Evolutionary conservation across 352 stramenopile species (phyloP).

Genomic region (Peronospora farinosa): DNA sequence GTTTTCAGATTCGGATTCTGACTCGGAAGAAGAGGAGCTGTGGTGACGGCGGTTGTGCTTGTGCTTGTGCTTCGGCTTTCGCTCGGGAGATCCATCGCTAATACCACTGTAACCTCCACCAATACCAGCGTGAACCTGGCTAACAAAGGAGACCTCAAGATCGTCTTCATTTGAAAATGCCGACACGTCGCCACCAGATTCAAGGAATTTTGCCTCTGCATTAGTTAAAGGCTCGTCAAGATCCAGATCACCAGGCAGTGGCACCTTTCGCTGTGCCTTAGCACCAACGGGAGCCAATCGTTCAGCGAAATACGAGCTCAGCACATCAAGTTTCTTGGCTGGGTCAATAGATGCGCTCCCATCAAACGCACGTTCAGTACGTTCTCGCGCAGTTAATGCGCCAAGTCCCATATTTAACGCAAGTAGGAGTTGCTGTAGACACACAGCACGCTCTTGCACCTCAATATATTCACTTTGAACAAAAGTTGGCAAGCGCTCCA

Average conservation of each 20-base stretch:
- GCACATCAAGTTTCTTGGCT: constrained; percentile 41
- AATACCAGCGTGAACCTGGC: constrained; percentile 33
- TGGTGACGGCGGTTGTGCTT: constrained; percentile 16
- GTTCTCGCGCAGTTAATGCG: constrained; percentile 52
- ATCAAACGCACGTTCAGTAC: constrained; percentile 63
- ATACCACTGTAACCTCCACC: constrained; percentile 33
- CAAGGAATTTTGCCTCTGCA: constrained; percentile 61
- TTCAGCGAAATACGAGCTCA: constrained; percentile 78
- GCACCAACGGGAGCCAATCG: constrained; percentile 81
- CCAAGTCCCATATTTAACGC: constrained; percentile 53
- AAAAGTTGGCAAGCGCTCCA: constrained; percentile 81
- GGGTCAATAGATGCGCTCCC: constrained; percentile 39
- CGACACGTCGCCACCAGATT: constrained; percentile 62
- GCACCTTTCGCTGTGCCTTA: constrained; percentile 90
- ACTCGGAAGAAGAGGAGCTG: constrained; percentile 28
- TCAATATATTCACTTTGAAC: constrained; percentile 90
- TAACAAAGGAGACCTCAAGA: constrained; percentile 76
- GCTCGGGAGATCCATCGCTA: constrained; percentile 36
- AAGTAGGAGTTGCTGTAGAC: constrained; percentile 66
- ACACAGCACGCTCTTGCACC: constrained; percentile 92
- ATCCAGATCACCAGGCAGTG: constrained; percentile 76
- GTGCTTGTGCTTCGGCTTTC: constrained; percentile 39
- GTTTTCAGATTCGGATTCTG: constrained; percentile 26
- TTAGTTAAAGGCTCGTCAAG: constrained; percentile 52
- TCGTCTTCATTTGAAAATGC: constrained; percentile 66